A percentile compares a stretch with the other conserved stretches of the same genome.
These are phyloP conservation scores for Insectozyma bohioensis DNA, from an alignment of 1,139 yeast species.

Conservation along the genomic window DNA sequence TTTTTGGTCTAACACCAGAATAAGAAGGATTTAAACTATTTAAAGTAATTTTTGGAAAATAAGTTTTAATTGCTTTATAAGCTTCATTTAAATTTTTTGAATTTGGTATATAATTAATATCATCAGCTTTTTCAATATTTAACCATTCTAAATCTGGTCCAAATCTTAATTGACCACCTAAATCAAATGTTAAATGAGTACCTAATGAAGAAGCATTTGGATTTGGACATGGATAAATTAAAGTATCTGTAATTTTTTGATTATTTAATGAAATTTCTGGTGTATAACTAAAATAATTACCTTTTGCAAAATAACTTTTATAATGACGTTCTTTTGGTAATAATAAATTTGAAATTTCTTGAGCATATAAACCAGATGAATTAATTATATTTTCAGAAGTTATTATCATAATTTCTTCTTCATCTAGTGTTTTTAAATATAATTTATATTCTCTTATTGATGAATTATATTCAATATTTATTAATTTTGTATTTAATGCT, in stretches of 20 bases:
- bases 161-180: constrained; percentile 77
- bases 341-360: constrained; percentile 62
- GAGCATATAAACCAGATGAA: constrained; percentile 79
- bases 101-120: constrained; percentile 50
- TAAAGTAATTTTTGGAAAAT: constrained; percentile 57
- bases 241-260: constrained; percentile 29
- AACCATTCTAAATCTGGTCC: constrained; percentile 94
- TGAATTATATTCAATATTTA: constrained; percentile 33
- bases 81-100: constrained; percentile 53
- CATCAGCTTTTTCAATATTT: constrained; percentile 32
- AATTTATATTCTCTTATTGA: constrained; percentile 25
- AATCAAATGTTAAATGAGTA: constrained; percentile 79
- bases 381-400: constrained; percentile 63
- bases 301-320: constrained; percentile 72
- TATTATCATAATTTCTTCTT: constrained; percentile 40
- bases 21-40: constrained; percentile 64
- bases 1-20: constrained; percentile 82
- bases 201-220: constrained; percentile 76
- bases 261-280: constrained; percentile 38
- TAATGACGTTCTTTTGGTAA: constrained; percentile 63
- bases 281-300: constrained; percentile 68
- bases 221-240: constrained; percentile 79
- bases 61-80: constrained; percentile 54
- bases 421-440: constrained; percentile 26
- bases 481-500: constrained; percentile 61